Percentiles rank a stretch among this genome's conserved stretches.
These are phyloP conservation scores for Mrakia blollopis DNA, from an alignment of 768 basidiomycete species.

Conservation along the genomic window DNA sequence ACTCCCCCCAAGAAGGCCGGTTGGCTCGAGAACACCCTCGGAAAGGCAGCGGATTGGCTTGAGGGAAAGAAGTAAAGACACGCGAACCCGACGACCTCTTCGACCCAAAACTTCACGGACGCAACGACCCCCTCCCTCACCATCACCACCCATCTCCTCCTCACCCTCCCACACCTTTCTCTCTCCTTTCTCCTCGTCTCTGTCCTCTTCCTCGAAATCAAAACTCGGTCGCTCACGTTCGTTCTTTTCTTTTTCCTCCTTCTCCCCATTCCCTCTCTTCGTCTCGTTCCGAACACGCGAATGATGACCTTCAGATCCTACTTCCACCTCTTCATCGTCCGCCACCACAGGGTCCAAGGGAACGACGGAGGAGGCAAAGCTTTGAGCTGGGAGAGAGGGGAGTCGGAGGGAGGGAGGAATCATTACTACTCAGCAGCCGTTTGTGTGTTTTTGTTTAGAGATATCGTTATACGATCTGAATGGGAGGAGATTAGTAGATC, in stretches of 20 bases:
- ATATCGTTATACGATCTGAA: too few species aligned
- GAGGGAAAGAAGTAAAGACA: conserved; percentile 26
- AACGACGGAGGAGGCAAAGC: neutral
- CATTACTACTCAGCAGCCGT: too few species aligned
- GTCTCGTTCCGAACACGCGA: neutral
- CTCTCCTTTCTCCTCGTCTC: neutral
- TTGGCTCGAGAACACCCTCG: conserved; percentile 21
- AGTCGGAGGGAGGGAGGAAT: too few species aligned
- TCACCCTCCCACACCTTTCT: neutral
- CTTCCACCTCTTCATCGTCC: neutral
- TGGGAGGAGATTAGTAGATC: too few species aligned
- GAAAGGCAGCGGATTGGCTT: conserved; percentile 27
- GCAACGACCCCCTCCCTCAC: neutral
- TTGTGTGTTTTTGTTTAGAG: too few species aligned
- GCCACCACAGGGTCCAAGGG: neutral
- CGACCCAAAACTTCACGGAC: too few species aligned
- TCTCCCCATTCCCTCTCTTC: neutral
- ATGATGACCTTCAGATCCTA: conserved; percentile 9
- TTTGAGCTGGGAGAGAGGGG: too few species aligned
- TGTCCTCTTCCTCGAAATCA: neutral
- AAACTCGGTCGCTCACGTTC: conserved; percentile 17
- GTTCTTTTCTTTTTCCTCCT: neutral
- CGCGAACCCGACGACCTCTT: neutral
- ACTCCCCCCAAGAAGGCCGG: neutral
- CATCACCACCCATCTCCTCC: too few species aligned